Evolutionary conservation across 169 alveolate species (phyloP).

Genomic region (Theileria orientalis): DNA sequence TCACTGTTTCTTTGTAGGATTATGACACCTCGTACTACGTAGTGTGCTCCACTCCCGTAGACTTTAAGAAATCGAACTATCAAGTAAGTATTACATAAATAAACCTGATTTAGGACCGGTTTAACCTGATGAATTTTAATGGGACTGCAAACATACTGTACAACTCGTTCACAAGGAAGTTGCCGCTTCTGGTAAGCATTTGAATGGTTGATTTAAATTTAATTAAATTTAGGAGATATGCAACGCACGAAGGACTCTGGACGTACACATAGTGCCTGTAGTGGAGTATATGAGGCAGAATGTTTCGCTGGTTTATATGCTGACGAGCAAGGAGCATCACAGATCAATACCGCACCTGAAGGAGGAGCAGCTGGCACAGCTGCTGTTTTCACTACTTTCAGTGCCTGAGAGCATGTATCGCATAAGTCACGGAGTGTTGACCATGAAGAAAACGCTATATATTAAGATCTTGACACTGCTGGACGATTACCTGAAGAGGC

Average conservation of each 20-base stretch:
- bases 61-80: background rate
- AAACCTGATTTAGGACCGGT: background rate
- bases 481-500: constrained; percentile 5
- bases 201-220: background rate
- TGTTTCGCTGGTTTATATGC: constrained; percentile 31
- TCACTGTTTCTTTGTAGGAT: background rate
- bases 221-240: constrained; percentile 37
- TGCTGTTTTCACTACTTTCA: constrained; percentile 16
- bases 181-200: constrained; percentile 6
- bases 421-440: background rate
- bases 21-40: constrained; percentile 22
- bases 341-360: constrained; percentile 14
- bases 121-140: background rate
- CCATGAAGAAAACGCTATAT: constrained; percentile 21
- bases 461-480: constrained; percentile 20
- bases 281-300: constrained; percentile 3
- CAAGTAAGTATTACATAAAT: background rate
- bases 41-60: constrained; percentile 23
- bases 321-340: constrained; percentile 20
- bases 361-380: background rate
- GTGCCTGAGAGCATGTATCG: constrained; percentile 25
- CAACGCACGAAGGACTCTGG: constrained; percentile 19
- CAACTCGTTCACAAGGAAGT: background rate
- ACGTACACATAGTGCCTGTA: constrained; percentile 8
- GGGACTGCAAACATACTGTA: background rate